Evolutionary conservation across 2,329 filamentous ascomycete species (phyloP).

Genomic region (Fusarium nisikadoi): DNA sequence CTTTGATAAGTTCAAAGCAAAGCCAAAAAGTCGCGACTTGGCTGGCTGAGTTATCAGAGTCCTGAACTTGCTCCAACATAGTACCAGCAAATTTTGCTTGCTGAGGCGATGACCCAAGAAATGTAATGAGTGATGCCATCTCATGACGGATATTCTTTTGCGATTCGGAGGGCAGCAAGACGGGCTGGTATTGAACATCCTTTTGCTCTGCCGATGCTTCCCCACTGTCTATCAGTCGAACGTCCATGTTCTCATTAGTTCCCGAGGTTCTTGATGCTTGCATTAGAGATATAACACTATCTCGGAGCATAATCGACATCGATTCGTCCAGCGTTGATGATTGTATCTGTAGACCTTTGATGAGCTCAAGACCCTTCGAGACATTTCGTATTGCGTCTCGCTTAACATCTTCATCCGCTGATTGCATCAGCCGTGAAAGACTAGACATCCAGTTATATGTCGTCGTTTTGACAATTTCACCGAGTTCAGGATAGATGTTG

Average conservation of each 20-base stretch:
- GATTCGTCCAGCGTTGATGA: conserved; percentile 74
- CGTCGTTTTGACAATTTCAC: conserved; percentile 73
- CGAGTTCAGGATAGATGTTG: conserved; percentile 69
- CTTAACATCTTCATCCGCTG: conserved; percentile 82
- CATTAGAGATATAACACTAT: conserved; percentile 70
- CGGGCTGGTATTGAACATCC: conserved; percentile 61
- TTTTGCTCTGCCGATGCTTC: conserved; percentile 18
- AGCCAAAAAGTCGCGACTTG: conserved; percentile 84
- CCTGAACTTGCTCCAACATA: conserved; percentile 72
- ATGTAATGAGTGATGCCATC: conserved; percentile 67
- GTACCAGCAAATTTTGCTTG: conserved; percentile 70
- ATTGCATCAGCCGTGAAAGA: conserved; percentile 84
- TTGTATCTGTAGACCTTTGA: conserved; percentile 71
- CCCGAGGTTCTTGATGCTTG: conserved; percentile 35
- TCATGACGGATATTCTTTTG: conserved; percentile 70
- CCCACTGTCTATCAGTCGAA: conserved; percentile 44
- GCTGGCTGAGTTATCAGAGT: conserved; percentile 62
- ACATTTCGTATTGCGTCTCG: conserved; percentile 78
- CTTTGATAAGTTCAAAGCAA: conserved; percentile 75
- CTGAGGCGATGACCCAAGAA: conserved; percentile 66
- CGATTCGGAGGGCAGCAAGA: conserved; percentile 72
- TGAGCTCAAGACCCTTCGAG: conserved; percentile 74
- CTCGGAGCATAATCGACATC: conserved; percentile 75
- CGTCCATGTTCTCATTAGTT: conserved; percentile 29
- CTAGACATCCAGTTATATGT: conserved; percentile 85